Percentiles rank a stretch among this genome's conserved stretches.
These are phyloP conservation scores for Buddleja alternifolia DNA, from an alignment of 257 asterid species.

Conservation along the genomic window DNA sequence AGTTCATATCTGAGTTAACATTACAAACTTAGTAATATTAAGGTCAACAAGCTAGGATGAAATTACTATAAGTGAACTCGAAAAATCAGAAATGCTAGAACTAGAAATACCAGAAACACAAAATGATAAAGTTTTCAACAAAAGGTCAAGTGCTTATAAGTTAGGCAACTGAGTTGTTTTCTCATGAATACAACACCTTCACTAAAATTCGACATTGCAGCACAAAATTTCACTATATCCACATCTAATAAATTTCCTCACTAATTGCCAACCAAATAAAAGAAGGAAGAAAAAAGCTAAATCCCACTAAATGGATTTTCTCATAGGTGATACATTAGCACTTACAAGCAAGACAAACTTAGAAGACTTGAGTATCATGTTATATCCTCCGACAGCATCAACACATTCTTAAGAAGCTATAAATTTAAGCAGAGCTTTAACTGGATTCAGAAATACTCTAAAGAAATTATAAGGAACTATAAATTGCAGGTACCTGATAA, in stretches of 20 bases:
- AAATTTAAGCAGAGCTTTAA: background rate
- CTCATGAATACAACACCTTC: constrained; percentile 19
- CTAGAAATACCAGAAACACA: background rate
- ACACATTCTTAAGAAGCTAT: background rate
- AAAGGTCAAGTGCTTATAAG: constrained; percentile 9
- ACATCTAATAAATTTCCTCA: constrained; percentile 4
- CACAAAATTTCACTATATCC: constrained; percentile 9
- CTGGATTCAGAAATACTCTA: constrained; percentile 6
- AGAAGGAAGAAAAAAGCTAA: background rate
- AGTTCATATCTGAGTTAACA: background rate
- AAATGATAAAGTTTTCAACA: background rate
- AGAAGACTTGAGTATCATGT: background rate
- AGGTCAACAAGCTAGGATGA: constrained; percentile 3
- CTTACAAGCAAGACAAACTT: constrained; percentile 1
- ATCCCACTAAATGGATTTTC: background rate
- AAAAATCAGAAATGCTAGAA: constrained; percentile 17
- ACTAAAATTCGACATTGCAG: background rate
- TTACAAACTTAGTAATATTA: background rate
- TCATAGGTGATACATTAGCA: constrained; percentile 6
- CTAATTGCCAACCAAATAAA: background rate
- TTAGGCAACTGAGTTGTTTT: background rate
- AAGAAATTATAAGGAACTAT: constrained; percentile 9
- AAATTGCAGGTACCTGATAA: constrained; percentile 28
- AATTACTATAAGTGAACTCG: background rate
- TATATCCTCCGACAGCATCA: background rate